Conservation (phyloP, 805 yeast species). For the Myxozyma nipponensis region DNA sequence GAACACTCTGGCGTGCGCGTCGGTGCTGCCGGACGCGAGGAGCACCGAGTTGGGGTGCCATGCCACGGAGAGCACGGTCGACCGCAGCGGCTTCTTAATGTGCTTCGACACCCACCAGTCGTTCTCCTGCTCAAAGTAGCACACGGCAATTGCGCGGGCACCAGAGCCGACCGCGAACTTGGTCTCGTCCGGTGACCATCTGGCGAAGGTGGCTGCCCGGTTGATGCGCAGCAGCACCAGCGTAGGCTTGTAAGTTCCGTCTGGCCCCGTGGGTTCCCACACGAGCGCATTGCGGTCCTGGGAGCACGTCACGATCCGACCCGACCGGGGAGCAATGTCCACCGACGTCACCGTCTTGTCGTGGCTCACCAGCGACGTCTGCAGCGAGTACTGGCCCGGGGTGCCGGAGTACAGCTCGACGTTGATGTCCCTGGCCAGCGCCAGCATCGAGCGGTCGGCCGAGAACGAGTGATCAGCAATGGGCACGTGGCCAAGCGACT, state of each 20-base stretch:
- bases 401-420: slow-evolving; percentile 69
- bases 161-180: slow-evolving; percentile 98
- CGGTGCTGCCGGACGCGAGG: slow-evolving; percentile 87
- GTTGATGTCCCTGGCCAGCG: slow-evolving; percentile 73
- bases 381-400: slow-evolving; percentile 50
- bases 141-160: slow-evolving; percentile 88
- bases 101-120: slow-evolving; percentile 99
- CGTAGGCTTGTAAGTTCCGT: slow-evolving; percentile 73
- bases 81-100: slow-evolving; percentile 88
- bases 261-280: slow-evolving; percentile 76
- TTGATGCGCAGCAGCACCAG: slow-evolving; percentile 87
- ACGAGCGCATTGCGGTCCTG: slow-evolving; percentile 97
- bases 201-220: slow-evolving; percentile 90
- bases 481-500: slow-evolving; percentile 74
- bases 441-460: slow-evolving; percentile 59
- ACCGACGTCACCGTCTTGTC: slow-evolving; percentile 93
- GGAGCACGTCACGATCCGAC: slow-evolving; percentile 91
- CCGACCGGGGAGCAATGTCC: slow-evolving; percentile 74
- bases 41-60: slow-evolving; percentile 95
- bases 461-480: slow-evolving; percentile 90
- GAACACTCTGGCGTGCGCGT: slow-evolving; percentile 86
- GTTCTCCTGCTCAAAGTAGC: slow-evolving; percentile 92
- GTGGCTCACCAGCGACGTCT: slow-evolving; percentile 72
- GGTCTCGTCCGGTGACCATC: slow-evolving; percentile 92
- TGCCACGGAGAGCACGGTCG: slow-evolving; percentile 74